A percentile compares a stretch with the other conserved stretches of the same genome.
These are phyloP conservation scores for Effrenium voratum DNA, from an alignment of 73 alveolate species.

Conservation along the genomic window DNA sequence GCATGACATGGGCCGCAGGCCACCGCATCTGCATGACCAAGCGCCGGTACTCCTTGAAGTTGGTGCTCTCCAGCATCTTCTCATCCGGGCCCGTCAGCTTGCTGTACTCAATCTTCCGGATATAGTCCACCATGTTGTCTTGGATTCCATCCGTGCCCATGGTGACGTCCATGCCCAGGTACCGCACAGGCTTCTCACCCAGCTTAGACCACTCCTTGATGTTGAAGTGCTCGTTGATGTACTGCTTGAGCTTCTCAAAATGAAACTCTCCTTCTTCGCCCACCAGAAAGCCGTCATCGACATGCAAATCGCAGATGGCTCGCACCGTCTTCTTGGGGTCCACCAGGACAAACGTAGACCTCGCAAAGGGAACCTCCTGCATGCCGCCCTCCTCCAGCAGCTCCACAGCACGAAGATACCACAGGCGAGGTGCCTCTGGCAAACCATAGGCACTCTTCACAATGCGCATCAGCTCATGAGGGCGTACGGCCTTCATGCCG, in stretches of 20 bases:
- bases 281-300: slow-evolving; percentile 50
- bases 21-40: slow-evolving; percentile 11
- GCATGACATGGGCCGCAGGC: slow-evolving; percentile 36
- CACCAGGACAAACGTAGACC: not conserved
- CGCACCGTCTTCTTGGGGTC: not conserved
- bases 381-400: no score
- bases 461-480: no score
- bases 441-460: no score
- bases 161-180: slow-evolving; percentile 12
- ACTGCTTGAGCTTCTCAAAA: no score
- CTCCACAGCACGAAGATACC: no score
- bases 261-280: not conserved
- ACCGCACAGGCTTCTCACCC: not conserved
- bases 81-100: not conserved
- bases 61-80: not conserved
- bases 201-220: slow-evolving; percentile 18
- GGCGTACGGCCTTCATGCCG: no score
- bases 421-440: no score
- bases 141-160: not conserved
- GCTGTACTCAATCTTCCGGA: not conserved
- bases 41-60: not conserved
- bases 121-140: slow-evolving; percentile 9
- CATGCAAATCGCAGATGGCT: slow-evolving; percentile 38
- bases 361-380: no score
- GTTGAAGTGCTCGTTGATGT: not conserved